Evolutionary conservation across 106 monocot species (phyloP).

Genomic region (Cymbidium sinense): DNA sequence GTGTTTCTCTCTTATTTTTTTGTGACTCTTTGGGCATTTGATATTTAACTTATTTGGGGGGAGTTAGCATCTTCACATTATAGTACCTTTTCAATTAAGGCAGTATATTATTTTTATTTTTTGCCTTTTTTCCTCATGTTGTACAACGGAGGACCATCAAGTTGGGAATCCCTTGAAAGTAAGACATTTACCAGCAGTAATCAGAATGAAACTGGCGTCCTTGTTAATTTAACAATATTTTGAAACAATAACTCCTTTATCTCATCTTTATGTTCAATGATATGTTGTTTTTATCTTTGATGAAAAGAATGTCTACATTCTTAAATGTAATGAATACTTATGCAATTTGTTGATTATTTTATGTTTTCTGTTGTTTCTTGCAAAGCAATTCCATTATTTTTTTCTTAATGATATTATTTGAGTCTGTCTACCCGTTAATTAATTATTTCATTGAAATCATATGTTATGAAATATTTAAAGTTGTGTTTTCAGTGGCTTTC

Average conservation of each 20-base stretch:
- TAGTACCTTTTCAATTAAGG: not conserved
- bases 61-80: not conserved
- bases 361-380: not conserved
- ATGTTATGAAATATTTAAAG: slow-evolving; percentile 1
- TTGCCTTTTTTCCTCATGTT: not conserved
- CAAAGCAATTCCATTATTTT: not conserved
- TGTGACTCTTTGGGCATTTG: not conserved
- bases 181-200: not conserved
- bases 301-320: not conserved
- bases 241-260: not conserved
- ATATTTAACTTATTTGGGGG: not conserved
- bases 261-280: not conserved
- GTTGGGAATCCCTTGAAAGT: not conserved
- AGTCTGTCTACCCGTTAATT: not conserved
- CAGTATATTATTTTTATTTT: not conserved
- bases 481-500: slow-evolving; percentile 60
- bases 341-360: not conserved
- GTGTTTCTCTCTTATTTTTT: not conserved
- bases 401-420: not conserved
- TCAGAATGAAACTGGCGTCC: not conserved
- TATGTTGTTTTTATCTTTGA: no score
- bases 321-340: not conserved
- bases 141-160: not conserved
- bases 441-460: not conserved
- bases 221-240: not conserved